Percentiles rank a stretch among this genome's conserved stretches.
These are phyloP conservation scores for Ramaria rubella DNA, from an alignment of 768 basidiomycete species.

Conservation along the genomic window DNA sequence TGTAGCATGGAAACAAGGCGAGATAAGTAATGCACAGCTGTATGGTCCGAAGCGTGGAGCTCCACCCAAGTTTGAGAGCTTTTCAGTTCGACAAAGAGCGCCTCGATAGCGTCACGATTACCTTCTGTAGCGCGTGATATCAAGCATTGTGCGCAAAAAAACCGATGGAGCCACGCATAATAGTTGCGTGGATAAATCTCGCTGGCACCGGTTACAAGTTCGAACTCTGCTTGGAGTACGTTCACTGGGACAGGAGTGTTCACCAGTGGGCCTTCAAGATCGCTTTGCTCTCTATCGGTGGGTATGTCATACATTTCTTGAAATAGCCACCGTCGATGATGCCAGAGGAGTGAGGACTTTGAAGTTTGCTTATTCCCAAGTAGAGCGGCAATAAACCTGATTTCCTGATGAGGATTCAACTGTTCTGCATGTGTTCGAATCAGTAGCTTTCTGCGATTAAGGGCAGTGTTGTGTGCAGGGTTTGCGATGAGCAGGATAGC, in stretches of 20 bases:
- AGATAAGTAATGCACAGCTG: constrained; percentile 52
- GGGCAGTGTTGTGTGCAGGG: constrained; percentile 62
- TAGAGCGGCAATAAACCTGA: constrained; percentile 41
- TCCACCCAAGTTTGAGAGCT: constrained; percentile 47
- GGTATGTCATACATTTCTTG: constrained; percentile 21
- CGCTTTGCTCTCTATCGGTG: constrained; percentile 11
- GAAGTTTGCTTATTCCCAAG: constrained; percentile 47
- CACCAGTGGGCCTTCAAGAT: constrained; percentile 20
- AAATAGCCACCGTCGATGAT: constrained; percentile 64
- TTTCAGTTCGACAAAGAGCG: constrained; percentile 36
- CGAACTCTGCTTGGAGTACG: constrained; percentile 36
- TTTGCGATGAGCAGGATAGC: constrained; percentile 55
- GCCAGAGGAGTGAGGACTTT: constrained; percentile 65
- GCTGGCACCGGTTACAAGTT: constrained; percentile 42
- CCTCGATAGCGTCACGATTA: constrained; percentile 19
- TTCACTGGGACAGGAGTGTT: constrained; percentile 20
- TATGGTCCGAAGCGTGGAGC: constrained; percentile 60
- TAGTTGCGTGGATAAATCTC: constrained; percentile 67
- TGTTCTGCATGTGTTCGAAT: constrained; percentile 26
- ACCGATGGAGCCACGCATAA: constrained; percentile 64
- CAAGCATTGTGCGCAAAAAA: constrained; percentile 36
- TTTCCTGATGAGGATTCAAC: constrained; percentile 39
- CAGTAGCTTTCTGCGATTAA: constrained; percentile 54
- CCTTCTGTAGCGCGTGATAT: constrained; percentile 16
- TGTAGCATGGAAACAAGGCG: constrained; percentile 19